Evolutionary conservation across 2,329 filamentous ascomycete genomes (phyloP).

Genomic region (Stemphylium beticola): DNA sequence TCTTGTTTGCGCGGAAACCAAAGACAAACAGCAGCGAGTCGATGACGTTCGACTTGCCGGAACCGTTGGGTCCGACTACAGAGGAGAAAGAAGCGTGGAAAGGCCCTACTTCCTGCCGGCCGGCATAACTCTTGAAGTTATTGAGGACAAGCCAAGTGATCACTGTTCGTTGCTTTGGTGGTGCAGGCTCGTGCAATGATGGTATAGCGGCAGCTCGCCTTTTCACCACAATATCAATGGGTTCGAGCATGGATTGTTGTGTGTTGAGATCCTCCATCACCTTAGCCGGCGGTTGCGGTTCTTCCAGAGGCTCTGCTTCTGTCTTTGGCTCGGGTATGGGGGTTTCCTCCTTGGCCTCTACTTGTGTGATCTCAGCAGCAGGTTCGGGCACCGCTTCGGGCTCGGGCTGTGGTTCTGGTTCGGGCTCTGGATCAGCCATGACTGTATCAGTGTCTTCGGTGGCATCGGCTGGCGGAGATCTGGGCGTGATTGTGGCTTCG

Average conservation of each 20-base stretch:
- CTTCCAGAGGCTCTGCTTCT: slow-evolving; percentile 50
- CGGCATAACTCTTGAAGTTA: slow-evolving; percentile 99
- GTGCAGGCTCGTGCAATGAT: slow-evolving; percentile 73
- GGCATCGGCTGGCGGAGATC: slow-evolving; percentile 56
- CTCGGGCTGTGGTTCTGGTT: slow-evolving; percentile 41
- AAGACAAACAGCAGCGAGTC: slow-evolving; percentile 99
- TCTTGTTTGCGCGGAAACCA: slow-evolving; percentile 97
- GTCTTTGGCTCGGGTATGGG: slow-evolving; percentile 24
- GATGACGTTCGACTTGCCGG: slow-evolving; percentile 98
- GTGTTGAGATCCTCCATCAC: slow-evolving; percentile 74
- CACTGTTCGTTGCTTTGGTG: slow-evolving; percentile 84
- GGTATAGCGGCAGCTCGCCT: slow-evolving; percentile 70
- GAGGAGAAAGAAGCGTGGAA: slow-evolving; percentile 98
- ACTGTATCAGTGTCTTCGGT: slow-evolving; percentile 63
- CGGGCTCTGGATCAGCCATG: slow-evolving; percentile 62
- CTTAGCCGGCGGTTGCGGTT: slow-evolving; percentile 19
- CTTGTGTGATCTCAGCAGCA: slow-evolving; percentile 75
- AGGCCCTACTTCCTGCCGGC: slow-evolving; percentile 90
- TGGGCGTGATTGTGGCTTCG: slow-evolving; percentile 14
- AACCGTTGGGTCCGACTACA: slow-evolving; percentile 96
- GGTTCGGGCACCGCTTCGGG: slow-evolving; percentile 39
- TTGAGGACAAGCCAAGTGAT: slow-evolving; percentile 90
- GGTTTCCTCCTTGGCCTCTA: slow-evolving; percentile 65
- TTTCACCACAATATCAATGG: slow-evolving; percentile 92
- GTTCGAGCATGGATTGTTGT: slow-evolving; percentile 77